phyloP scores from a whole-genome alignment of 306 rosid species.

The Malus sieversii region DNA sequence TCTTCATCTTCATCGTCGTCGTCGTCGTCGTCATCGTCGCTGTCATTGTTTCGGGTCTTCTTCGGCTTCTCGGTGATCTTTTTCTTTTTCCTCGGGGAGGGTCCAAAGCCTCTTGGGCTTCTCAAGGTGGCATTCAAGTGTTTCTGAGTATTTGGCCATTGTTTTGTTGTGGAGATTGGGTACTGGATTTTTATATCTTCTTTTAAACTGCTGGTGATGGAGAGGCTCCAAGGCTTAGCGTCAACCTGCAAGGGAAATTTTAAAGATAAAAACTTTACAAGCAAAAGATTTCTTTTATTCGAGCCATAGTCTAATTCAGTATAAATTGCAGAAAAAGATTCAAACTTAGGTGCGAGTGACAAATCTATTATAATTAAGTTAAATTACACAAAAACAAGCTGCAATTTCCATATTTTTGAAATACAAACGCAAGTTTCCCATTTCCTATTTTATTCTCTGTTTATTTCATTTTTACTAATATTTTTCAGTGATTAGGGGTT shows the following conservation, averaged over 20 bases:
- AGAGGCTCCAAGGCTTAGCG: slow-evolving; percentile 12
- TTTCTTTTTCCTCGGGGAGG: slow-evolving; percentile 42
- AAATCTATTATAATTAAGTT: too few relatives aligned
- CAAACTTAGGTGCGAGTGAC: too few relatives aligned
- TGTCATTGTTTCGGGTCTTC: neutral
- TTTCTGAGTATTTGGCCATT: neutral
- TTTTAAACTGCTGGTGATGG: slow-evolving; percentile 12
- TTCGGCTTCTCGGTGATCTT: slow-evolving; percentile 25
- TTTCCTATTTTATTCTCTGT: neutral
- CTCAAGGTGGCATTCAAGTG: slow-evolving; percentile 43
- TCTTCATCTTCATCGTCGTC: slow-evolving; percentile 14
- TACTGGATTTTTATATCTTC: slow-evolving; percentile 17
- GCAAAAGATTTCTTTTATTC: neutral
- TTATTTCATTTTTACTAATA: too few relatives aligned
- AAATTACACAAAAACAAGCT: neutral
- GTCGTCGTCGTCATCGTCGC: neutral
- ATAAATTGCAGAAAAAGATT: too few relatives aligned
- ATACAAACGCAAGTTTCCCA: neutral
- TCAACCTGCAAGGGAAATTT: slow-evolving; percentile 23
- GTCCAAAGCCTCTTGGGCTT: slow-evolving; percentile 69
- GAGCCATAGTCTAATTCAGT: neutral
- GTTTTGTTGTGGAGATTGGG: slow-evolving; percentile 22
- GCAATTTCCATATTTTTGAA: neutral
- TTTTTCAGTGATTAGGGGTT: neutral
- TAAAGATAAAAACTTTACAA: neutral